Evolutionary conservation across 345 rosid species (phyloP), one percentile per base, ranked within the genome.

Genomic region (Mangifera indica): DNA sequence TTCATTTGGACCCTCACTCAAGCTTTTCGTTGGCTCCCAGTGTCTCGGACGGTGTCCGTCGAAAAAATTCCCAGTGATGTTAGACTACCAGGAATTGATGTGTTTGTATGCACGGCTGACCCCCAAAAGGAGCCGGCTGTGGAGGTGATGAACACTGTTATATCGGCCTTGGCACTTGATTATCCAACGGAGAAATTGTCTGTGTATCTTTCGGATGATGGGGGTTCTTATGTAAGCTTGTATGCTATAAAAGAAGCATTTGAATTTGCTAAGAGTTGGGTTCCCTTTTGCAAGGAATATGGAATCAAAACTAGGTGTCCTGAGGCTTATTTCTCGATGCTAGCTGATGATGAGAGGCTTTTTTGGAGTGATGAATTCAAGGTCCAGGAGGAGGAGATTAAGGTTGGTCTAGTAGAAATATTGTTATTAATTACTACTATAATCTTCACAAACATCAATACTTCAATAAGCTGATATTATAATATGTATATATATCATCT

Each of bases 171-270:
- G 82, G 87, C 85, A 2, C 62, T 78, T 21, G 88, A 84, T 34
- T 84, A 87, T 48, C 88, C 90, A 10, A 46, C 72, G 1, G 88
- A 75, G 72, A 87, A 81, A 81, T 70, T 87, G 18, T 65, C 81
- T 0, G 81, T 84, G 57, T 87, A 86, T 78, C 70, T 87, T 18
- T 87, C 90, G 1, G 90, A 87, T 58, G 90, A 87, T 11, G 84
- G 78, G 2, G 81, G 88, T 12, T 81, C 84, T 12, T 71, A 74
- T 1, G 18, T 79, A 59, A 87, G 85, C 10, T 67, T 83, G 62
- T 26, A 37, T 20, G 85, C 77, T 17, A 72, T 81, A 61, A 74
- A 63, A 74, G 87, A 79, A 70, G 87, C 91, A 10, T 76, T 71
- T 60, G 67, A 37, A 12, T 84, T 87, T 42, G 83, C 84, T 2